Evolutionary conservation across 306 rosid genomes (phyloP), one percentile per base, ranked within the genome.

Genomic region (Cucumis cinereus): DNA sequence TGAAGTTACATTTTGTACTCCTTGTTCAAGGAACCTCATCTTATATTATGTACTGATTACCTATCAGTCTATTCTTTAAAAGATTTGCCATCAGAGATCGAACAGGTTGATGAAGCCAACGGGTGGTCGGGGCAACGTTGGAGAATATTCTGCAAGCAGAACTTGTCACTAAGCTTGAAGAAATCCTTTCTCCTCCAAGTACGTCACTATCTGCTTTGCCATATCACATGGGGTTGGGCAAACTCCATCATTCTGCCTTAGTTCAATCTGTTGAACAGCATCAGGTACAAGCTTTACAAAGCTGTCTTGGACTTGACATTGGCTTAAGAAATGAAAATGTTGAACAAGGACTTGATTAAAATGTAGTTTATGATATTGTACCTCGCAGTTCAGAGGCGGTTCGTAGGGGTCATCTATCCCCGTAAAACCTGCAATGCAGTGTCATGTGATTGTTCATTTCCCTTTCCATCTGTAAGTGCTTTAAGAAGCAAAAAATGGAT

Each of bases 321-420:
- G 23, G 14, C 71, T 63, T 35, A 35, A 9, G 26, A 36, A 63
- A 36, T 16, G 16, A 24, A 38, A 14, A 14, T 69, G 22, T 69
- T 66, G 53, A 40, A 40, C 52, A 66, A 40, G 19, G 73, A 64
- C 35, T 63, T 36, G 72, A 36, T 38, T 2, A 66, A 28, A 3
- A 40, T 10, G 72, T 16, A 36, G 23, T 72, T 52, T 11, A 53
- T 26, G 30, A 73, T 30, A 6, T 11, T 7, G 33, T 86, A 92
- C 97, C 97, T 92, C 96, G 26, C 93, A 88, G 64, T 88, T 90
- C 30, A 87, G n/a, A 14, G 96, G 97, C 58, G 87, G 85, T 70
- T 92, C 97, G 40, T 90, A 92, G n/a, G 93, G 93, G 79, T 92
- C 97, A 56, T 92, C 96, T 14, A 92, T 90, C 82, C 96, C 97